Conservation (phyloP, 192 early-diverging fungal species). For the Coemansia sp. region DNA sequence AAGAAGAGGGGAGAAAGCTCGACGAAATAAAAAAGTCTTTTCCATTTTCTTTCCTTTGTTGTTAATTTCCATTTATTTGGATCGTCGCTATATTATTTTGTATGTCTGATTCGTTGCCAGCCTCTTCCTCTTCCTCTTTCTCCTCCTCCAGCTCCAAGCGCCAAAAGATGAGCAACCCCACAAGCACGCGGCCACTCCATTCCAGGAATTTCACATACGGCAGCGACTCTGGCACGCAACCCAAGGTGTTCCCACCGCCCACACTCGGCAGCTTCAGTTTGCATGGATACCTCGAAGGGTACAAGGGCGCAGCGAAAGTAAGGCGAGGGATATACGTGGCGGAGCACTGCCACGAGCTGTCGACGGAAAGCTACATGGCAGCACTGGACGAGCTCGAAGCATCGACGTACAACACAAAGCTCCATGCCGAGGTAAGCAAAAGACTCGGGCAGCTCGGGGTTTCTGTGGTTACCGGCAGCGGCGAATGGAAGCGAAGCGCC, state of each 20-base stretch:
- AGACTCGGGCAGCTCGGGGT: constrained; percentile 18
- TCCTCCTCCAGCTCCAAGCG: constrained; percentile 9
- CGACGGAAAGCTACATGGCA: constrained; percentile 18
- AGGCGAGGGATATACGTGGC: constrained; percentile 27
- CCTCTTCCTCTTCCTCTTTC: too few relatives aligned
- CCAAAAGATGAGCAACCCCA: constrained; percentile 15
- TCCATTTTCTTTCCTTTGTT: neutral
- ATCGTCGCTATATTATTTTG: constrained; percentile 1
- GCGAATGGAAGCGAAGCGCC: constrained; percentile 11
- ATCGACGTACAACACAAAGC: constrained; percentile 17
- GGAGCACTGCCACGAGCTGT: constrained; percentile 20
- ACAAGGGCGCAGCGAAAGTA: constrained; percentile 27
- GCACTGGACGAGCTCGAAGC: constrained; percentile 28
- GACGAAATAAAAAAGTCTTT: neutral
- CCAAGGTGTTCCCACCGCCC: constrained; percentile 12
- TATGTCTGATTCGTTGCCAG: constrained; percentile 12
- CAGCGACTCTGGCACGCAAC: neutral
- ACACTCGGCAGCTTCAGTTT: constrained; percentile 27
- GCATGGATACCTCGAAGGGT: constrained; percentile 27
- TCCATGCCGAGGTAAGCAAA: constrained; percentile 14
- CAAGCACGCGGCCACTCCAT: neutral
- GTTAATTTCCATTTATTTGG: constrained; percentile 5
- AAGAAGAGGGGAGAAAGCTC: too few relatives aligned
- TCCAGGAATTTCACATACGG: neutral
- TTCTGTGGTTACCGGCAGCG: neutral